Evolutionary conservation across 768 basidiomycete genomes (phyloP).

Genomic region (Russula earlei): DNA sequence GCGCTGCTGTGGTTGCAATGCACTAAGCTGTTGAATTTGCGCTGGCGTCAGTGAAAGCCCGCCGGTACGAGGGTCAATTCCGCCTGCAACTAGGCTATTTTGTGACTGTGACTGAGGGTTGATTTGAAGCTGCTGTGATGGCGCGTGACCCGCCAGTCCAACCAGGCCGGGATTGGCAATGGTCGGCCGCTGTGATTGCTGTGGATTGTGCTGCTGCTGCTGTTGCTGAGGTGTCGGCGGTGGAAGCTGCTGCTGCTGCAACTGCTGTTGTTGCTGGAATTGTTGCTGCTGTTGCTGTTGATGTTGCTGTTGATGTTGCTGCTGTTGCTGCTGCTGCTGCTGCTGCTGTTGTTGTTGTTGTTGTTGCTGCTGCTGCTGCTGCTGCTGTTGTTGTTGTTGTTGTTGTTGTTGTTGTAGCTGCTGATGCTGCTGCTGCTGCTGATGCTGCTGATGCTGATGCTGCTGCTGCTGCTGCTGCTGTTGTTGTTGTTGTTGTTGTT

Average conservation of each 20-base stretch:
- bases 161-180: slow-evolving; percentile 7
- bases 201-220: slow-evolving; percentile 24
- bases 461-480: slow-evolving; percentile 10
- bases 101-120: slow-evolving; percentile 10
- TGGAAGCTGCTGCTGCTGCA: slow-evolving; percentile 22
- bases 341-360: slow-evolving; percentile 17
- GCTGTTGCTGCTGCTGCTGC: background rate
- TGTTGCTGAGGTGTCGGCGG: slow-evolving; percentile 22
- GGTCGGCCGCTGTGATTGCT: slow-evolving; percentile 24
- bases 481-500: slow-evolving; percentile 13
- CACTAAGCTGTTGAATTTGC: slow-evolving; percentile 22
- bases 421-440: slow-evolving; percentile 3
- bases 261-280: slow-evolving; percentile 26
- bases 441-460: slow-evolving; percentile 1
- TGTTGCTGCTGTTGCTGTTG: slow-evolving; percentile 31
- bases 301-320: slow-evolving; percentile 23
- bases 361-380: slow-evolving; percentile 27
- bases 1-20: slow-evolving; percentile 32
- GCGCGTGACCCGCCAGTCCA: background rate
- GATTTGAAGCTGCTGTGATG: slow-evolving; percentile 14
- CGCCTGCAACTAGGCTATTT: slow-evolving; percentile 5
- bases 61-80: slow-evolving; percentile 17
- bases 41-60: slow-evolving; percentile 24
- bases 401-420: slow-evolving; percentile 30
- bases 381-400: slow-evolving; percentile 29